Conservation (phyloP, 306 rosid genomes). For the Lupinus albus region DNA sequence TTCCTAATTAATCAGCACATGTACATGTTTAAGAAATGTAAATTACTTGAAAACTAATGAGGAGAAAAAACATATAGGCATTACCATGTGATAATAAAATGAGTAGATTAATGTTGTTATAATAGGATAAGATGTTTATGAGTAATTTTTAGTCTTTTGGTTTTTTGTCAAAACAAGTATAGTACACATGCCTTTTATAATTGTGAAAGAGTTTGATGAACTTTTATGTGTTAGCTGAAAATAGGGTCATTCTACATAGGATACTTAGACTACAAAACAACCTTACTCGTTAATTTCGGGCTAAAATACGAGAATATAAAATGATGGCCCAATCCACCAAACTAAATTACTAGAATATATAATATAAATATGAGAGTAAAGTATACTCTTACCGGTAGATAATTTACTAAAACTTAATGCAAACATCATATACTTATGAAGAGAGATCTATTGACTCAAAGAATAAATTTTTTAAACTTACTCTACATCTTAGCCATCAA, state of each 20-base stretch:
- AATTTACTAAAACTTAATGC: no score
- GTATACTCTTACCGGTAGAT: no score
- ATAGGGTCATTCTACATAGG: slow-evolving; percentile 46
- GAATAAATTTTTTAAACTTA: no score
- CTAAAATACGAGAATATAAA: no score
- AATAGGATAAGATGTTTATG: background rate
- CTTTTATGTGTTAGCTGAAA: slow-evolving; percentile 23
- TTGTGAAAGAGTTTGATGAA: slow-evolving; percentile 20
- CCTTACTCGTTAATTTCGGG: slow-evolving; percentile 28
- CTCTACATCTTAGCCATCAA: no score
- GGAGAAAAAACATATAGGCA: background rate
- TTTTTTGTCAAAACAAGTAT: slow-evolving; percentile 13
- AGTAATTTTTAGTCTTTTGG: background rate
- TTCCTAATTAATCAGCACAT: background rate
- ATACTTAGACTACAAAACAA: slow-evolving; percentile 43
- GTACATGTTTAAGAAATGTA: slow-evolving; percentile 5
- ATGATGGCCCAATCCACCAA: no score
- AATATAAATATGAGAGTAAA: no score
- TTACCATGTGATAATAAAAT: background rate
- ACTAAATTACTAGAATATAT: no score
- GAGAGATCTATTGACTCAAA: no score
- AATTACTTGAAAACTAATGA: background rate
- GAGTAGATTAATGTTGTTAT: background rate
- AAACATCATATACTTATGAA: no score
- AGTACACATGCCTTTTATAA: slow-evolving; percentile 35